Base-by-base conservation (phyloP, 495 filamentous ascomycete genomes). In the Barbatosphaeria neglecta region DNA sequence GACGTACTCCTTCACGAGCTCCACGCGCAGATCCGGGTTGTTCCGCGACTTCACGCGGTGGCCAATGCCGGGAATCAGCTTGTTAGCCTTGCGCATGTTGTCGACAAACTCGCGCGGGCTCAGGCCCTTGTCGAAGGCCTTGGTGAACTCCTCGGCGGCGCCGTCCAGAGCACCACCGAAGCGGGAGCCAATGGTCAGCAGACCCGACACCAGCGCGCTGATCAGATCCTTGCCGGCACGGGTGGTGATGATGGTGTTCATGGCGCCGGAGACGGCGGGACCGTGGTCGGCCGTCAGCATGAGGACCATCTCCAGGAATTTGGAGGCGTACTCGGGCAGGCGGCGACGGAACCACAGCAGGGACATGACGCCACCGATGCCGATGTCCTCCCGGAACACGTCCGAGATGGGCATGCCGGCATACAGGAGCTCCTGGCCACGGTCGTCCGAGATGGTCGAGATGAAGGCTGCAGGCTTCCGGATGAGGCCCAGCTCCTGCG, bases 171-270 rank as follows among this genome's bases (percentile, higher is more conserved):
- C 92, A 81, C 92, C 92, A 77, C 92, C 92, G 70, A 98, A 98
- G 44, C 92, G 84, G 42, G 90, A 95, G 62, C 92, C 92, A 57
- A 98, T 97, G 50, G 92, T 98, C 65, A 98, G 77, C 38, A 98
- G 87, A 86, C 92, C 92, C 55, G 83, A 83, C 44, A 98, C 92
- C 45, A 98, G 76, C 33, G 92, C 84, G 57, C 81, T 87, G 75
- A 98, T 95, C 52, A 98, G 76, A 68, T 98, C 92, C 76, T 98
- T 98, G 61, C 92, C 92, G 46, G 92, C 92, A 81, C 92, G 84
- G 40, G 92, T 98, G 45, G 92, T 98, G 67, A 98, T 97, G 69
- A 98, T 98, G 52, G 92, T 98, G 82, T 98, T 98, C 92, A 98
- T 98, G 58, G 92, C 92, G 74, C 92, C 92, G 54, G 92, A 98